These are phyloP conservation scores for Globisporangium spiculum DNA, from an alignment of 352 stramenopile genomes.

Conservation along the genomic window DNA sequence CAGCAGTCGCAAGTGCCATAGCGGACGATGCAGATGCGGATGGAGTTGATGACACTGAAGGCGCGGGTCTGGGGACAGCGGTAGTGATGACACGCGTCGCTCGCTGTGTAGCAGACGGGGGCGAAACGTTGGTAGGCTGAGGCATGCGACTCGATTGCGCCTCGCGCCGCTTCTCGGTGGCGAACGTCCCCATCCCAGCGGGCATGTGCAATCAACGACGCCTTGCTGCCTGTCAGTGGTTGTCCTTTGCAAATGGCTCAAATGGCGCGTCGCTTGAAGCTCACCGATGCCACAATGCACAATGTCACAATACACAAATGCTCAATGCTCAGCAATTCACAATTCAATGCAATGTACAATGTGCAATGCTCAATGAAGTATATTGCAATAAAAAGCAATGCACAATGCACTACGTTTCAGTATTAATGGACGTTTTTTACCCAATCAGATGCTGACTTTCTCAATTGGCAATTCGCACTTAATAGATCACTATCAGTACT, in stretches of 20 bases:
- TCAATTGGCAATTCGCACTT: not conserved
- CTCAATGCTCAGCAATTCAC: too few species aligned
- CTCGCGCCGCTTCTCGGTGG: constrained; percentile 6
- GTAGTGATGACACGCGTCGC: not conserved
- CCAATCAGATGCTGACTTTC: not conserved
- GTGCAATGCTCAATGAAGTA: too few species aligned
- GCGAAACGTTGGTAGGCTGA: not conserved
- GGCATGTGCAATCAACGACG: not conserved
- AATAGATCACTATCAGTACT: not conserved
- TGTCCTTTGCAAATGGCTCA: not conserved
- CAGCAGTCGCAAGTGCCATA: constrained; percentile 1
- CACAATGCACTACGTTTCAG: not conserved
- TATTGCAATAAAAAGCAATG: not conserved
- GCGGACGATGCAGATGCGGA: not conserved
- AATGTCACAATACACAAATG: not conserved
- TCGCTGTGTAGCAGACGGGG: constrained; percentile 7
- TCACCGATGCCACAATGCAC: constrained; percentile 1
- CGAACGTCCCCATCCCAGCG: constrained; percentile 11
- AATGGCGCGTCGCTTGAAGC: constrained; percentile 3
- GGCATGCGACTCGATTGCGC: not conserved
- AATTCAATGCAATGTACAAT: too few species aligned
- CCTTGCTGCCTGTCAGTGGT: not conserved
- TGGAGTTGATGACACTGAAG: too few species aligned
- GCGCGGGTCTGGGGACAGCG: not conserved
- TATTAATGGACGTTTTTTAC: not conserved